A percentile compares a stretch with the other conserved stretches of the same genome.
Conservation (phyloP, 495 filamentous ascomycete genomes). For the Lichina pygmaea region DNA sequence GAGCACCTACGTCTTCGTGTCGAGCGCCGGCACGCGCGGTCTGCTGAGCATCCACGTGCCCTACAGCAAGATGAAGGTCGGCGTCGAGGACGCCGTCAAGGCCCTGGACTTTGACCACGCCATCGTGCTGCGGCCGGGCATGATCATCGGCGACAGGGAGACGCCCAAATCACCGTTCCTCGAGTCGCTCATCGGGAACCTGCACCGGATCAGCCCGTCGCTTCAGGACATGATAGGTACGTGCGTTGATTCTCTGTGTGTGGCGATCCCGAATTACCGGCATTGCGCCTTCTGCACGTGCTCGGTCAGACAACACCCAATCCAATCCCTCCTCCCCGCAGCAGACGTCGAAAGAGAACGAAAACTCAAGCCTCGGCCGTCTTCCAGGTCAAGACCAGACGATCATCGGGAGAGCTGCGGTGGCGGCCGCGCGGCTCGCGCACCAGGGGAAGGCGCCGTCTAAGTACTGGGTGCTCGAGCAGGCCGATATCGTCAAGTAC, state of each 20-base stretch:
- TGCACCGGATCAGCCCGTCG: conserved; percentile 9
- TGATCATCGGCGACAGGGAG: conserved; percentile 15
- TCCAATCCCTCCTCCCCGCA: neutral
- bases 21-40: conserved; percentile 13
- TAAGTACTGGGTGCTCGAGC: conserved; percentile 13
- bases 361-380: no score
- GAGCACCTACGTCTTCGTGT: conserved; percentile 22
- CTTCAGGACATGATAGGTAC: conserved; percentile 14
- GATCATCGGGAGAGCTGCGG: conserved; percentile 14
- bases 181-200: conserved; percentile 9
- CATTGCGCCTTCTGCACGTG: neutral
- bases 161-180: conserved; percentile 10
- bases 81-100: conserved; percentile 15
- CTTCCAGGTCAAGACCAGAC: conserved; percentile 12
- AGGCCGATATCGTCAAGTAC: conserved; percentile 12
- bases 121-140: conserved; percentile 14
- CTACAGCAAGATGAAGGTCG: conserved; percentile 16
- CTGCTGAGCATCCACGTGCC: conserved; percentile 9
- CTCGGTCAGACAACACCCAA: no score
- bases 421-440: conserved; percentile 11
- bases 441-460: conserved; percentile 14
- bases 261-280: neutral
- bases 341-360: neutral
- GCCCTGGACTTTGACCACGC: conserved; percentile 15
- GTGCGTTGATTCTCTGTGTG: conserved; percentile 4